Base-by-base conservation (phyloP, 2,329 filamentous ascomycete species). In the Domatiomyces catenatus region DNA sequence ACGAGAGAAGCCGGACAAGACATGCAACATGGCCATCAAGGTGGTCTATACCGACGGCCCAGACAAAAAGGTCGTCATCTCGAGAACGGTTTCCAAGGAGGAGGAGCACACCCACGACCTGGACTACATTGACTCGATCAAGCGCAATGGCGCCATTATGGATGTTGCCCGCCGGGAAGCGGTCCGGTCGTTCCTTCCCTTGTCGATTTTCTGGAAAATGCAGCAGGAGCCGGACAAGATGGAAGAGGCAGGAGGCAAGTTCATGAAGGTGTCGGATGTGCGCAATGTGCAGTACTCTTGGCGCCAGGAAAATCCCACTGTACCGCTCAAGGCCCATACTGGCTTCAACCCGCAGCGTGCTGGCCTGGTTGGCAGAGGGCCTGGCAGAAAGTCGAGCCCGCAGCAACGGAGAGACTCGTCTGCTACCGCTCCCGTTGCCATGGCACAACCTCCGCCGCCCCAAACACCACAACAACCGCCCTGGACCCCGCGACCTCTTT, bases 191-290 rank as follows among this genome's bases (percentile, higher is more conserved):
- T 73, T 71, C 55, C 59, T 72, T 49, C 70, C 70, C 12, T 70
- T 69, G 22, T 73, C 70, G 5, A 71, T 72, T n/a, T 72, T 66
- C 50, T 69, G 67, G 10, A 70, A 72, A 51, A 69, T 73, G 51
- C 67, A 66, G 49, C 69, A 71, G 52, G 68, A 72, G 48, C 66
- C 64, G 5, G 66, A 67, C 8, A 69, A 67, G 50, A 64, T 73
- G 50, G 51, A 61, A 5, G 70, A 69, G 50, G 66, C 69, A 6
- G 70, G 70, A 26, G 70, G 70, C 5, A 68, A 66, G 42, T 70
- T 68, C 52, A 63, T 71, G 58, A 71, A 67, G 18, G 65, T 70
- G 28, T 71, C 69, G 1, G 70, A 73, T 52, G 69, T 72, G 26
- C 67, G 70, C 49, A 73, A 73, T 56, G 65, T 71, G 36, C 70